phyloP scores from a whole-genome alignment of 768 basidiomycete genomes.

The Baorangia bicolor region DNA sequence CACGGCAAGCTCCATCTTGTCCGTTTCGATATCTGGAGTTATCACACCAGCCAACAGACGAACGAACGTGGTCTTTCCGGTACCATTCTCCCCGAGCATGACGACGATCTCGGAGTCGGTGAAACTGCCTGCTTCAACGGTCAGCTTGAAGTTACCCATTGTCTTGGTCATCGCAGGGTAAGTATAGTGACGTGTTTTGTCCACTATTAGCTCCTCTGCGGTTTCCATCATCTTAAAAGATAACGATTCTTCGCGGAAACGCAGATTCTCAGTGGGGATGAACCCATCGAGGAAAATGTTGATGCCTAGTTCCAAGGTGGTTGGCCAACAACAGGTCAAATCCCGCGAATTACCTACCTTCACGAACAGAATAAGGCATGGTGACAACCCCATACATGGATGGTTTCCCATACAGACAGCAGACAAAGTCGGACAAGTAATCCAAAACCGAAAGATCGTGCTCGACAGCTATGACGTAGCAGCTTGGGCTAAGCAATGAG shows the following conservation, averaged over 20 bases:
- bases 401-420: constrained; percentile 95
- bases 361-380: constrained; percentile 96
- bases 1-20: constrained; percentile 80
- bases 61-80: constrained; percentile 98
- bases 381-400: constrained; percentile 99
- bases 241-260: constrained; percentile 94
- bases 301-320: constrained; percentile 59
- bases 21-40: constrained; percentile 74
- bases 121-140: constrained; percentile 85
- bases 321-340: constrained; percentile 1
- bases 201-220: constrained; percentile 83
- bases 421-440: constrained; percentile 98
- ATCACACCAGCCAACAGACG: constrained; percentile 91
- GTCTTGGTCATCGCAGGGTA: constrained; percentile 99
- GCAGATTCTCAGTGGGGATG: constrained; percentile 97
- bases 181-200: constrained; percentile 85
- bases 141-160: constrained; percentile 91
- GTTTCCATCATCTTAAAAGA: constrained; percentile 98
- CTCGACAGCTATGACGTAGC: constrained; percentile 97
- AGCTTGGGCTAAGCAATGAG: constrained; percentile 71
- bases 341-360: constrained; percentile 55
- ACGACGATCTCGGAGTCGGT: constrained; percentile 99
- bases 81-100: constrained; percentile 99
- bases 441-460: constrained; percentile 98
- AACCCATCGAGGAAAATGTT: constrained; percentile 99